Evolutionary conservation across 192 early-diverging fungal species (phyloP), one percentile per base, ranked within the genome.

Genomic region (Podila epicladia): DNA sequence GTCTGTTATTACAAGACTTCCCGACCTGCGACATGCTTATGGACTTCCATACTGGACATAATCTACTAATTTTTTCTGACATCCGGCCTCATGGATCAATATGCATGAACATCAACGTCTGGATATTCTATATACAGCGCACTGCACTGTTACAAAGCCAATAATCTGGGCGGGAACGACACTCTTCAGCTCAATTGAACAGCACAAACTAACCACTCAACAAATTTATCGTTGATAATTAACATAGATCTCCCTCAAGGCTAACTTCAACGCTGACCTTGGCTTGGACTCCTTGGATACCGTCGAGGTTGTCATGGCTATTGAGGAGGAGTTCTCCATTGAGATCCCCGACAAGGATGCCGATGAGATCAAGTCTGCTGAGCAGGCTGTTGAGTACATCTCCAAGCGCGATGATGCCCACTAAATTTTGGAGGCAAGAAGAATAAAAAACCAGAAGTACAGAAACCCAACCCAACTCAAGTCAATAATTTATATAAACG

Each of bases 241-340:
- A 0, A 13, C 0, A 62, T 87, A 98, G 98, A 83, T 99, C 50
- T 82, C 94, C 37, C 86, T 94, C 69, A 83, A 91, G 64, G 90
- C 98, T 19, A 91, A 94, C 82, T 99, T 99, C 84, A 86, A 91
- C 84, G 92, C 93, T 74, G 98, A 98, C 82, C 94, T 99, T 71
- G 95, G 95, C 19, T 86, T 99, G 62, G 98, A 99, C 86, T 94
- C 92, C 82, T 89, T 99, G 67, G 98, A 98, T 86, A 94, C 96
- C 61, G 97, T 99, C 29, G 98, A 99, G 87, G 95, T 99, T 65
- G 97, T 97, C 65, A 98, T 99, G 97, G 97, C 97, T 69, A 93
- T 99, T 72, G 98, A 99, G 87, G 98, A 99, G 82, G 98, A 99
- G 85, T 99, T 99, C 87, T 96, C 94, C 79, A 92, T 99, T 67